phyloP scores from a whole-genome alignment of 2,329 filamentous ascomycete species.

The Ceratocystis lukuohia region DNA sequence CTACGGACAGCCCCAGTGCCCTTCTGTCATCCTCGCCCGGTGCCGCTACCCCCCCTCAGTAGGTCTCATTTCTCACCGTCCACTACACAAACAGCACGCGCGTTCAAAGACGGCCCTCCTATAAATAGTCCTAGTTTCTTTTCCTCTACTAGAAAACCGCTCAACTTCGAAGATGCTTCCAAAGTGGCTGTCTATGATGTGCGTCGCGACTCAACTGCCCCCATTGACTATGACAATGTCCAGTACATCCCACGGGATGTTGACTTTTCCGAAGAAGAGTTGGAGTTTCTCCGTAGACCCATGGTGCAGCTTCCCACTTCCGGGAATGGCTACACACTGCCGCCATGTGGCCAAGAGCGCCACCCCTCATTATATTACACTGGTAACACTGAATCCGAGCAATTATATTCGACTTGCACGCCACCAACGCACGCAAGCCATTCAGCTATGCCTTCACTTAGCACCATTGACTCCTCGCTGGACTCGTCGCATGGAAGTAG shows the following conservation, averaged over 20 bases:
- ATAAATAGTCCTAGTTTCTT: not conserved
- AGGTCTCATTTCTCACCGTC: not conserved
- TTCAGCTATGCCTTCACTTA: constrained; percentile 19
- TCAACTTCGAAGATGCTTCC: not conserved
- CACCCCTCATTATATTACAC: constrained; percentile 11
- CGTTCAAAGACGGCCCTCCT: not conserved
- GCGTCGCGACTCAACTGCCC: not conserved
- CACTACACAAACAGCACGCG: not conserved
- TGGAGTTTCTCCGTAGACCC: not conserved
- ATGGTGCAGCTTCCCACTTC: not conserved
- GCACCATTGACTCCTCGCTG: constrained; percentile 11
- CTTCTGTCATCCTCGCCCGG: constrained; percentile 1
- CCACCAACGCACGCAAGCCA: not conserved
- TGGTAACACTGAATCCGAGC: not conserved
- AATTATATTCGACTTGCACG: not conserved
- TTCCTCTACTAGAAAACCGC: not conserved
- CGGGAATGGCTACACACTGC: not conserved
- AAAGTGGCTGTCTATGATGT: constrained; percentile 6
- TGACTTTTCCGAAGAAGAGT: not conserved
- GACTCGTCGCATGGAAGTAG: constrained; percentile 21
- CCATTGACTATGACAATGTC: not conserved
- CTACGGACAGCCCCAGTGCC: not conserved
- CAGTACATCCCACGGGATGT: not conserved
- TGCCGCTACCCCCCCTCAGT: not conserved
- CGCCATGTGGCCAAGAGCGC: not conserved